A percentile compares a stretch with the other conserved stretches of the same genome.
Conservation (phyloP, 345 rosid species). For the Salix exigua region DNA sequence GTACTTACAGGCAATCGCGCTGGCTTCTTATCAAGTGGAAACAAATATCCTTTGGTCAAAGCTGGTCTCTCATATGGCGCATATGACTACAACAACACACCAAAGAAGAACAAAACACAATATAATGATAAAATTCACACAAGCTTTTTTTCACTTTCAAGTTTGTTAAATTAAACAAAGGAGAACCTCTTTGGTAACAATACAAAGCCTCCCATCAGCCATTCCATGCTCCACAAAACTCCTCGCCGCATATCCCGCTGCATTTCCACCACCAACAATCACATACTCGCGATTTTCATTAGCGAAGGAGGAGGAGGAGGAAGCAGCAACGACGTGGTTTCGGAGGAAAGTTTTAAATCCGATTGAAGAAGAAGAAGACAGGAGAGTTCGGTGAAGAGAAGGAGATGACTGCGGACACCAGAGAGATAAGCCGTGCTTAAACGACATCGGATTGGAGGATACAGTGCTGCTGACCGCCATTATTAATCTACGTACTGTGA, state of each 20-base stretch:
- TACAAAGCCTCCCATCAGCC: constrained; percentile 90
- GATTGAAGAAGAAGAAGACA: constrained; percentile 28
- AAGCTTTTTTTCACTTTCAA: neutral
- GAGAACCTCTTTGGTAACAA: constrained; percentile 82
- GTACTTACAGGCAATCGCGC: constrained; percentile 84
- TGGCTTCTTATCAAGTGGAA: constrained; percentile 85
- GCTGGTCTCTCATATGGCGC: constrained; percentile 99
- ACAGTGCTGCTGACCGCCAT: constrained; percentile 41
- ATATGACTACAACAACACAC: constrained; percentile 45
- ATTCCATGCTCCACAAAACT: constrained; percentile 89
- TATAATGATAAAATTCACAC: neutral
- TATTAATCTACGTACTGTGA: constrained; percentile 39
- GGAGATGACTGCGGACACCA: constrained; percentile 46
- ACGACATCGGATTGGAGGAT: constrained; percentile 41
- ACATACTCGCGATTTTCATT: constrained; percentile 80
- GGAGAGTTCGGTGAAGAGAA: constrained; percentile 40
- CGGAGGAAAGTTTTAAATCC: constrained; percentile 41
- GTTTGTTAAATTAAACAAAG: neutral
- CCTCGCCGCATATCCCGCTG: constrained; percentile 96
- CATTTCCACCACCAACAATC: constrained; percentile 94
- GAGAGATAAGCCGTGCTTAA: constrained; percentile 57
- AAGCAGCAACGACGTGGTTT: constrained; percentile 52
- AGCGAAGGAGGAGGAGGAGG: constrained; percentile 55
- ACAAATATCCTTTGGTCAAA: constrained; percentile 87
- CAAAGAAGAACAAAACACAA: neutral